Base-by-base conservation (phyloP, 208 protist species). In the Acanthamoeba polyphaga region DNA sequence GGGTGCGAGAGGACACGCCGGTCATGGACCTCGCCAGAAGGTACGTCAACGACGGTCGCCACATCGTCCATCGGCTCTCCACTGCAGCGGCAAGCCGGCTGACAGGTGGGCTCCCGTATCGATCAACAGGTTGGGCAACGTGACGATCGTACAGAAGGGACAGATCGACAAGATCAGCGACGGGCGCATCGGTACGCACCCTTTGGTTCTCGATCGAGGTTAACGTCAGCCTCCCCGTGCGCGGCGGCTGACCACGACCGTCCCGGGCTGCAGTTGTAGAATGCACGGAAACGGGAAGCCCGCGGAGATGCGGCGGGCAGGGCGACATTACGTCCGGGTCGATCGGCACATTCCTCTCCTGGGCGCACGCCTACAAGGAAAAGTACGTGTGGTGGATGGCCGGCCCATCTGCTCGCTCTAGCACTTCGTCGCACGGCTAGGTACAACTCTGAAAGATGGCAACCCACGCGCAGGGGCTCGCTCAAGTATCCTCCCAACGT, bases 91-190 rank as follows among this genome's bases (percentile, higher is more conserved):
- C n/a, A 43, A 32, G 15, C 32, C 46, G 68, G 12, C 32, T 74
- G 32, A n/a, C 22, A 38, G 66, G 66, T 72, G 66, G 66, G 66
- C 29, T 17, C 66, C 55, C 19, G 55, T 62, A 13, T 24, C 55
- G 19, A 49, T 49, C 46, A 13, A 49, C 34, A 95, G 95, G 38
- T 34, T 97, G n/a, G 96, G 96, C 58, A 78, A 95, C 80, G 92
- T 97, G 29, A 96, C 94, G 22, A 91, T 98, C 4, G 95, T 98
- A 2, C 93, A 96, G 38, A 98, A 98, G 94, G 98, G 97, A 46
- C 68, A 60, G 51, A 53, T 72, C 9, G 98, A 98, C 89, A 49
- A 95, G 17, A 96, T 98, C 58, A 93, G 85, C 43, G 95, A 98
- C 80, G 97, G 97, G 24, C 34, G 12, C 9, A 27, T 68, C 32